Conservation (phyloP, 2,329 filamentous ascomycete genomes). For the Apiospora saccharicola region DNA sequence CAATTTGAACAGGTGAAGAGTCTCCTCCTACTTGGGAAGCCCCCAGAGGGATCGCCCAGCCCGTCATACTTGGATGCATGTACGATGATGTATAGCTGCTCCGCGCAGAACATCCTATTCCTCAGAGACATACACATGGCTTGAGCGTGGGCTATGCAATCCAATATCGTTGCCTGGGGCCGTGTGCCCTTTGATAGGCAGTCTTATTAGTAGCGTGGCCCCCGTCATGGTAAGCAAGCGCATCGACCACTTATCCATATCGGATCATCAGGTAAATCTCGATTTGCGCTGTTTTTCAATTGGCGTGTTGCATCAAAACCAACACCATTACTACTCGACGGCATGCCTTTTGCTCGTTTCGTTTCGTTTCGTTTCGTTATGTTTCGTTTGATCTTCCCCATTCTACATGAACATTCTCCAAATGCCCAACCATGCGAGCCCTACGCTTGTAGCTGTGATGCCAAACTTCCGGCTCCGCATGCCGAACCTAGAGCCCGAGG, state of each 20-base stretch:
- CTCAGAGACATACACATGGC: not conserved
- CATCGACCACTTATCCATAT: not conserved
- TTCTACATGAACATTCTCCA: slow-evolving; percentile 69
- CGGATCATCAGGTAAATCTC: not conserved
- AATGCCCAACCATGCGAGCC: slow-evolving; percentile 73
- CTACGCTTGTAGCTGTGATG: slow-evolving; percentile 72
- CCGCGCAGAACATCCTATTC: not conserved
- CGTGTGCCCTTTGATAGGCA: not conserved
- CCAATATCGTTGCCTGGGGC: not conserved
- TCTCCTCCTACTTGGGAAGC: not conserved
- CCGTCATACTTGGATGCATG: not conserved
- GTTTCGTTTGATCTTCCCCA: not conserved
- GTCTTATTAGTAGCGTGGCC: not conserved
- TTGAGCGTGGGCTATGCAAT: not conserved
- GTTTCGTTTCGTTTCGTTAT: not conserved
- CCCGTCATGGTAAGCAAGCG: not conserved
- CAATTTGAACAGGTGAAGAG: not conserved
- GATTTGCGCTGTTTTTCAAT: not conserved
- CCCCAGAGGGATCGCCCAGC: not conserved
- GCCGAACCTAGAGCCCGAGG: slow-evolving; percentile 74
- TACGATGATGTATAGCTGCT: not conserved
- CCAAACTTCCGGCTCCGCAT: slow-evolving; percentile 74
- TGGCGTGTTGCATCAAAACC: not conserved
- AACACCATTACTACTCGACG: not conserved
- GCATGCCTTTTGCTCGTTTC: not conserved